Base-by-base conservation (phyloP, 1,284 basidiomycete species). In the Ceratobasidium sp. region DNA sequence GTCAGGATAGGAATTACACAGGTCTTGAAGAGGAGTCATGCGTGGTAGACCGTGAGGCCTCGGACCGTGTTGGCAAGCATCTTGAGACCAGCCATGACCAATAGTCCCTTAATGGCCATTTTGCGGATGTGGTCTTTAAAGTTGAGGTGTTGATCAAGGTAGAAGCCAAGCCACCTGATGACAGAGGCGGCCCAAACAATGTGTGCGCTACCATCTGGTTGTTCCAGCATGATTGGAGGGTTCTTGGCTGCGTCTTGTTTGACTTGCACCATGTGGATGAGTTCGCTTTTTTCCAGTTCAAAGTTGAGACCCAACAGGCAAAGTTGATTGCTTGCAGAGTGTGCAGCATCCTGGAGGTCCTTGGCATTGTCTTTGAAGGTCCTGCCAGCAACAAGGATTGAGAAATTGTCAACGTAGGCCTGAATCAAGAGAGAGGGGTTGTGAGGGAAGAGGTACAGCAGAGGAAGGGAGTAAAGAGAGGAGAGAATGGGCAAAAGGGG, bases 161-260 rank as follows among this genome's bases (percentile, higher is more conserved):
- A 27, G 29, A 68, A 45, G 3, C 70, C 70, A 0, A 71, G 70
- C 70, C 70, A 71, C 22, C 56, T 56, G 31, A 69, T 20, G 15
- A 29, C 7, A 25, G 15, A 15, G 54, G 22, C 32, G n/a, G 15
- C 20, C 31, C 12, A 45, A 31, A 54, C 17, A 20, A 56, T 15
- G 54, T 38, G 34, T 5, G 17, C 22, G n/a, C 3, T 6, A 7
- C 17, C 27, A 4, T 50, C 20, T 45, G 43, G 5, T n/a, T 3
- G 3, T 13, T 13, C 27, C 20, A 50, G 27, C n/a, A 25, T 7
- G 20, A 50, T 13, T 13, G n/a, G 20, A 3, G 5, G 49, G 49
- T 50, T 50, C 20, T 50, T 27, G 7, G n/a, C 15, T 15, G 13
- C 3, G 13, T 56, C n/a, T 17, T n/a, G 27, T 13, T 17, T 27